These are phyloP conservation scores for Cajanus cajan DNA, from an alignment of 306 rosid genomes.

Conservation along the genomic window DNA sequence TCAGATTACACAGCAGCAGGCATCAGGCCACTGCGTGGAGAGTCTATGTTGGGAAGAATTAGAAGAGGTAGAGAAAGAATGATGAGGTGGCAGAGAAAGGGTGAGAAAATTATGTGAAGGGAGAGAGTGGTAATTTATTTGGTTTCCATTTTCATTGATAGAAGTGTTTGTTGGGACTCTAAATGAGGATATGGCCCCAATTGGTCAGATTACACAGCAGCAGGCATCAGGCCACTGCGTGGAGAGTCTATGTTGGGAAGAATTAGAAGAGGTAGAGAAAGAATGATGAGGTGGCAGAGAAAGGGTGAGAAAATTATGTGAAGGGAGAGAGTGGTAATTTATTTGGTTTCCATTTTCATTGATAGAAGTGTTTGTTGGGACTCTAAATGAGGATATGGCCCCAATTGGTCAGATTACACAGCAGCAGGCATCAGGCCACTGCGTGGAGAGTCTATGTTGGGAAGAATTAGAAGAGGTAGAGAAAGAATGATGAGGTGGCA, in stretches of 20 bases:
- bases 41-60: background rate
- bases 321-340: background rate
- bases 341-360: background rate
- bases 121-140: background rate
- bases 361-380: background rate
- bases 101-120: background rate
- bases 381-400: background rate
- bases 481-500: background rate
- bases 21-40: background rate
- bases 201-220: background rate
- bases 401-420: background rate
- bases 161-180: background rate
- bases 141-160: background rate
- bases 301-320: background rate
- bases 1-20: background rate
- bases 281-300: background rate
- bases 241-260: background rate
- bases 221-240: background rate
- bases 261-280: background rate
- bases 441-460: background rate
- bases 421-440: background rate
- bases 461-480: background rate
- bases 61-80: background rate
- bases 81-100: background rate
- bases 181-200: background rate